Evolutionary conservation across 768 basidiomycete species (phyloP).

Genomic region (Tulasnella sp.): DNA sequence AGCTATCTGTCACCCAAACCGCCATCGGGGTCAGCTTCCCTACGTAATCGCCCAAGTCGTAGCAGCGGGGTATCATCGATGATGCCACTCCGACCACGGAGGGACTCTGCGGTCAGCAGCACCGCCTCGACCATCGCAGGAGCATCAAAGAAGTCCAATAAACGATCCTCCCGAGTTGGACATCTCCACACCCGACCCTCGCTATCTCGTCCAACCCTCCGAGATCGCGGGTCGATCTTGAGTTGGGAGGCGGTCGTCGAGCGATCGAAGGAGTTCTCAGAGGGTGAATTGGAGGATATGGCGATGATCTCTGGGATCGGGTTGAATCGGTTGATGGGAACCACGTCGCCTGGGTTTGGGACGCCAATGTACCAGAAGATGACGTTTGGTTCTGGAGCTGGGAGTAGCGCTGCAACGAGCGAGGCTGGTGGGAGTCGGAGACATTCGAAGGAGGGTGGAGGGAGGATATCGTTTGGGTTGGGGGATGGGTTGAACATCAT

Average conservation of each 20-base stretch:
- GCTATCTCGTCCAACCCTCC: background rate
- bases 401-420: background rate
- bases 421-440: background rate
- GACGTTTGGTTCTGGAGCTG: background rate
- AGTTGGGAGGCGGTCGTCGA: conserved; percentile 7
- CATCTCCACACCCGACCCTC: background rate
- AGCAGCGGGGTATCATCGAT: background rate
- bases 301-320: conserved; percentile 6
- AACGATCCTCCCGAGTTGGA: background rate
- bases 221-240: conserved; percentile 6
- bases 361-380: conserved; percentile 4
- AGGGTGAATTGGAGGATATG: background rate
- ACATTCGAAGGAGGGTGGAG: background rate
- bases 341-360: conserved; percentile 11
- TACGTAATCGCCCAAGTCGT: background rate
- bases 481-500: background rate
- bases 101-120: background rate
- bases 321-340: background rate
- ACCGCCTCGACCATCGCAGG: background rate
- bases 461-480: background rate
- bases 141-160: background rate
- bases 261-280: conserved; percentile 5
- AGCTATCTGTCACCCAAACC: conserved; percentile 5
- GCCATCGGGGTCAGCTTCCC: background rate
- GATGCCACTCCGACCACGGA: background rate